Evolutionary conservation across 208 protist species (phyloP), one percentile per base, ranked within the genome.

Genomic region (Acanthamoeba culbertsoni): DNA sequence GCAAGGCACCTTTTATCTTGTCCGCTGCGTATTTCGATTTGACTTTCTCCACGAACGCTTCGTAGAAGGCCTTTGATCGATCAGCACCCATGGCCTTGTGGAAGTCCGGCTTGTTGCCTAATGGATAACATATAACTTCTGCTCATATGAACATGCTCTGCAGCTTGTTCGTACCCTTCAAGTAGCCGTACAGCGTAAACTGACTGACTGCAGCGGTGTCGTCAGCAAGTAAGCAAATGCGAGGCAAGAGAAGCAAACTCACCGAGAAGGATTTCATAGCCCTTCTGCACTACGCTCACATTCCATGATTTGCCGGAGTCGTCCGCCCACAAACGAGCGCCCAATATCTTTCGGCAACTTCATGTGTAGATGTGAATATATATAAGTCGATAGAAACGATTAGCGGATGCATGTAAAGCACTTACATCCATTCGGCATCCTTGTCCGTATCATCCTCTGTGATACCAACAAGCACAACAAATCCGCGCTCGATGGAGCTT

Each of bases 31-130:
- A 95, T 28, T 26, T 62, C 53, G 45, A 35, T 31, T 91, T 94
- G 4, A 94, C 42, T 33, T 37, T 45, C 51, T 95, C 90, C 42
- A 96, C 63, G 53, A 96, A 95, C 0, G 88, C 46, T 37, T 73
- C 28, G 68, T 96, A 96, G 73, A 95, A 95, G 26, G 8, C 37
- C 59, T 95, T 95, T 12, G 91, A 31, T 73, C 65, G 2, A 28
- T 95, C 93, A 23, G 95, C 46, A 4, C 26, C 18, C 62, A 93
- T 93, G 8, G 95, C 93, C 26, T 79, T 65, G 65, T 96, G 95
- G 45, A 95, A 96, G 43, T 96, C 95, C 8, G 95, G 95, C 84
- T 96, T 96, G 33, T 79, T 95, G 20, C 89, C 89, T 93, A n/a
- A n/a, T n/a, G n/a, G n/a, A n/a, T n/a, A n/a, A n/a, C n/a, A n/a